phyloP scores from a whole-genome alignment of 805 yeast species.

The Tetrapisispora iriomotensis region DNA sequence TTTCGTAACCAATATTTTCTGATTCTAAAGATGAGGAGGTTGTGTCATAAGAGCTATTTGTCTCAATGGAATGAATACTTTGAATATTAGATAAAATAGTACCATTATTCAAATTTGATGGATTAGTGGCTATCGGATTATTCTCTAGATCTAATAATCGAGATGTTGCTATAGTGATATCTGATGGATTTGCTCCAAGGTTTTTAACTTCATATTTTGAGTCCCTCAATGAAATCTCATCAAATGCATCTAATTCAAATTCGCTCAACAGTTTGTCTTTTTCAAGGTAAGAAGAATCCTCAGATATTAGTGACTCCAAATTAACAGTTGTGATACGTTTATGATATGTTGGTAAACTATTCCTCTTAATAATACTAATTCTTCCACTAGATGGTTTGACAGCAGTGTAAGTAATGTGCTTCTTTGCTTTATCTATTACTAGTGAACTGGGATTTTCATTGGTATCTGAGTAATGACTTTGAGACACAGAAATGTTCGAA shows the following conservation, averaged over 20 bases:
- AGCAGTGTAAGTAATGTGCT: conserved; percentile 10
- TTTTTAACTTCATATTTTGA: not conserved
- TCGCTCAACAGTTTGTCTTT: conserved; percentile 18
- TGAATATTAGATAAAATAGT: conserved; percentile 19
- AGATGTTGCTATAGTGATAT: conserved; percentile 18
- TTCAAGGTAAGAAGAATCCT: conserved; percentile 9
- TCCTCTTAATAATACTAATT: conserved; percentile 20
- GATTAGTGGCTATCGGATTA: conserved; percentile 12
- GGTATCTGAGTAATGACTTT: too few relatives aligned
- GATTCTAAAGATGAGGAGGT: not conserved
- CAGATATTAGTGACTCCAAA: conserved; percentile 1
- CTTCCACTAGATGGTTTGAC: conserved; percentile 27
- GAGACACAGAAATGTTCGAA: not conserved
- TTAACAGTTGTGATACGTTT: not conserved
- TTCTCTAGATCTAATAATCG: conserved; percentile 15
- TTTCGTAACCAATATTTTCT: too few relatives aligned
- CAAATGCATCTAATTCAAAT: conserved; percentile 11
- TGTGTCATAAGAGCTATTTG: conserved; percentile 12
- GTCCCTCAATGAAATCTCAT: conserved; percentile 5
- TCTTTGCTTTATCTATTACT: not conserved
- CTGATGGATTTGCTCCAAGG: not conserved
- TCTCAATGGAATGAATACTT: conserved; percentile 23
- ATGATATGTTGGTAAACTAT: conserved; percentile 2
- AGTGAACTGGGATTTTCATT: too few relatives aligned
- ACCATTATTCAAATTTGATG: not conserved